Base-by-base conservation (phyloP, 306 rosid species). In the Luffa aegyptiaca region DNA sequence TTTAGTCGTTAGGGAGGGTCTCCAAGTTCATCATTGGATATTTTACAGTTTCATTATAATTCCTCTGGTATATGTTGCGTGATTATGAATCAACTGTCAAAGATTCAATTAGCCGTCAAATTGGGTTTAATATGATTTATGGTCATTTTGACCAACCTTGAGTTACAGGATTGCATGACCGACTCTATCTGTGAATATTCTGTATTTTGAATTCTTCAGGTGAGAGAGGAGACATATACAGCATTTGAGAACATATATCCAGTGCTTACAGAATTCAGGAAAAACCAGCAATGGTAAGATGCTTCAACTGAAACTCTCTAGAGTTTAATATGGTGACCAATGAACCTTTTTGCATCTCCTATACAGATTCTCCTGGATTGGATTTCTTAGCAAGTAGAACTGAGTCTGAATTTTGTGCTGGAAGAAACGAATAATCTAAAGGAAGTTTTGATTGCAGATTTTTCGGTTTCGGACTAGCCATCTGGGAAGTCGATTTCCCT, bases 221-320 rank as follows among this genome's bases (percentile, higher is more conserved):
- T 93, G 87, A 93, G 98, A 80, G 90, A 88, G 26, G 97, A 95
- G 85, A 95, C 99, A 18, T 95, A 95, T 76, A 84, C 89, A 63
- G 99, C 99, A 69, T 95, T 95, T 74, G 97, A 95, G 87, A 93
- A 95, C 88, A 95, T 95, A 71, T 95, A 93, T 64, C 99, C 97
- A 0, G 96, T 95, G 79, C 97, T 95, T 75, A 89, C 92, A 16
- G 97, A 91, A 85, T 95, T 93, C 88, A 91, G 96, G 92, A 95
- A 95, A 81, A 93, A 86, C 82, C 97, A 89, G 83, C 98, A 93
- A 83, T 95, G 92, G 97, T 90, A 88, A 74, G 86, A 44, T 65
- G 70, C 75, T 21, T 80, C 79, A 36, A 26, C 31, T 26, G 31
- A 26, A 26, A 26, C 31, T 26, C 31, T 26, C 31, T 0, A 26